Evolutionary conservation across 164 flowering plant species (phyloP), one percentile per base, ranked within the genome.

Genomic region (Buxus sempervirens): DNA sequence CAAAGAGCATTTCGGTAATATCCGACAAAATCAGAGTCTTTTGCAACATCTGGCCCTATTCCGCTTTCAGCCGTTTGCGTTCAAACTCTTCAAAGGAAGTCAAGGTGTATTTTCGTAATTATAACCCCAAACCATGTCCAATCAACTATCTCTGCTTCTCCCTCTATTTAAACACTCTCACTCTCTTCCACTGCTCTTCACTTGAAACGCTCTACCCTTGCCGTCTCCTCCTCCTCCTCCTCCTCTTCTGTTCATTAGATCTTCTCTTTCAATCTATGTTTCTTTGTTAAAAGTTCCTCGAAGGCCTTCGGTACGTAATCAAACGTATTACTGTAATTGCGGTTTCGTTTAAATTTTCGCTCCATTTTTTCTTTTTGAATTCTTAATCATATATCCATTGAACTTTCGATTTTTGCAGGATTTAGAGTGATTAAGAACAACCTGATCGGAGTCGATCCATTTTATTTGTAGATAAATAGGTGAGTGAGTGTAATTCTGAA

Each of bases 1-100:
- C 76, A 79, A 82, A 78, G 84, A 75, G 70, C 72, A 80, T 77
- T 79, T 79, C 72, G 71, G 79, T 72, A 72, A 66, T 70, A 76
- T n/a, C 88, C 85, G 83, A 82, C 88, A 82, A 82, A 76, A 78
- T 73, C 82, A 58, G 73, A 58, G 54, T 42, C 72, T 76, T 72
- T 78, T 76, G 77, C 84, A 75, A 82, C 85, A 81, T 83, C 75
- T 81, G 85, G 82, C 80, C 82, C 82, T 64, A 63, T 72, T 61
- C 60, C 72, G 63, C 66, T 77, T 77, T 79, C 74, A 72, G 76
- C 82, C 85, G 65, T 80, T 79, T 57, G 71, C 67, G 76, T 76
- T 77, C 83, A 73, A 72, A 68, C 76, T 48, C 56, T 63, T 70
- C 72, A 66, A 71, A 73, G 54, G 21, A 54, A 63, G 82, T 77